Conservation (phyloP, 768 basidiomycete species). For the Fistulinella prunicolor region DNA sequence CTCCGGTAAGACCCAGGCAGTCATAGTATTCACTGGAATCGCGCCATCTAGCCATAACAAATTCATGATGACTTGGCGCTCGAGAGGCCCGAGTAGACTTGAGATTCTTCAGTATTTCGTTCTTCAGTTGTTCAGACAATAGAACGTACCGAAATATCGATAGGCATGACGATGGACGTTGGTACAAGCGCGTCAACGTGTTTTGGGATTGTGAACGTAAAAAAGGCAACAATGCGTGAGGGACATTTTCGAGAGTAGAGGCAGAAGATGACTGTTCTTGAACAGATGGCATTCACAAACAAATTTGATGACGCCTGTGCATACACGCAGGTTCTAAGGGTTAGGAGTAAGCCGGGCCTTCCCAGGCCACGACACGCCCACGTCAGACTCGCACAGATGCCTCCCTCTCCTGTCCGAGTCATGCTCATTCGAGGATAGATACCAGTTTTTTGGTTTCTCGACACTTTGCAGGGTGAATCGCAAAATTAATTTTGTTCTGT, state of each 20-base stretch:
- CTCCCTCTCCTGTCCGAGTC: too few species aligned
- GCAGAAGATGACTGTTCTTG: constrained; percentile 15
- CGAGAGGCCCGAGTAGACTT: constrained; percentile 73
- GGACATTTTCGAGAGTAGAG: constrained; percentile 26
- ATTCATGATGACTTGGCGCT: constrained; percentile 85
- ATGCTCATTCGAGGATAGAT: too few species aligned
- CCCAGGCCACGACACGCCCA: too few species aligned
- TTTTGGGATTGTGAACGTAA: constrained; percentile 78
- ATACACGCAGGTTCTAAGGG: too few species aligned
- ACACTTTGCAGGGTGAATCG: too few species aligned
- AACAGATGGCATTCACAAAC: constrained; percentile 24
- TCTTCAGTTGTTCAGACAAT: not conserved
- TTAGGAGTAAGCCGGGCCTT: constrained; percentile 14
- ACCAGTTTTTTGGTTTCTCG: too few species aligned
- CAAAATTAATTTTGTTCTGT: too few species aligned
- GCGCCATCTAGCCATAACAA: constrained; percentile 83
- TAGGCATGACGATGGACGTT: constrained; percentile 83
- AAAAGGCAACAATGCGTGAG: constrained; percentile 76
- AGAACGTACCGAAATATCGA: constrained; percentile 76
- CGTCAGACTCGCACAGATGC: too few species aligned
- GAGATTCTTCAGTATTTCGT: constrained; percentile 4
- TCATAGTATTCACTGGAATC: constrained; percentile 64
- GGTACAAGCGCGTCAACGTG: constrained; percentile 75
- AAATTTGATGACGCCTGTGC: not conserved
- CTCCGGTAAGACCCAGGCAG: constrained; percentile 73